These are phyloP conservation scores for Podochytrium sp. DNA, from an alignment of 192 early-diverging fungal genomes.

Conservation along the genomic window DNA sequence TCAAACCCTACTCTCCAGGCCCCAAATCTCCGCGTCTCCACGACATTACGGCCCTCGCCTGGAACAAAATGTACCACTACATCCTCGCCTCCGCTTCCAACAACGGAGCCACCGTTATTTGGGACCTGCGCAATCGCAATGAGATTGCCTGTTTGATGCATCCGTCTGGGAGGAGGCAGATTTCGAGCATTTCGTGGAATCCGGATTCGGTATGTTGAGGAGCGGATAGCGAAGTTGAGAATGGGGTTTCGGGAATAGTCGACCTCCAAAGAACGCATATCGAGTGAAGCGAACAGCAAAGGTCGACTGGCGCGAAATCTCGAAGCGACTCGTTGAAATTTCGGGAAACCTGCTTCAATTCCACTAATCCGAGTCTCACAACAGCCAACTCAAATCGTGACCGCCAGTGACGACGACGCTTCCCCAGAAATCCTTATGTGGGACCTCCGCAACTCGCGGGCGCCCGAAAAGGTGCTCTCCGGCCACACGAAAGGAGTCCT, in stretches of 20 bases:
- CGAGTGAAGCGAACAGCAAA: too few relatives aligned
- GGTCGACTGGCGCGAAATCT: too few relatives aligned
- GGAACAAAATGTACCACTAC: constrained; percentile 91
- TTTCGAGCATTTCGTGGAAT: constrained; percentile 89
- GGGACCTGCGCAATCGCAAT: constrained; percentile 88
- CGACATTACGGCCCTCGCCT: constrained; percentile 84
- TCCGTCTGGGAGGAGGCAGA: constrained; percentile 71
- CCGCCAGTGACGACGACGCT: constrained; percentile 89
- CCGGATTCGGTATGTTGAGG: constrained; percentile 66
- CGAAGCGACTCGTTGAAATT: too few relatives aligned
- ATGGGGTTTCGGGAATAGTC: too few relatives aligned
- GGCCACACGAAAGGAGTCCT: constrained; percentile 93
- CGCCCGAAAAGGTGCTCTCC: constrained; percentile 77
- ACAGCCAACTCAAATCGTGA: constrained; percentile 90
- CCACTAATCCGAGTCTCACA: background rate
- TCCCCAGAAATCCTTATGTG: constrained; percentile 88
- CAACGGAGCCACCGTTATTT: constrained; percentile 92
- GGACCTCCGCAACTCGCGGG: constrained; percentile 95
- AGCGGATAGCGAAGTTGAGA: too few relatives aligned
- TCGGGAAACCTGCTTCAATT: too few relatives aligned
- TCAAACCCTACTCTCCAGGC: constrained; percentile 87
- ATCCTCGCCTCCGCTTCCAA: constrained; percentile 91
- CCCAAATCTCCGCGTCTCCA: constrained; percentile 81
- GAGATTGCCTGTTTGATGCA: constrained; percentile 80
- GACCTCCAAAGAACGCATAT: too few relatives aligned